Evolutionary conservation across 2,329 filamentous ascomycete species (phyloP).

Genomic region (Nemania sp.): DNA sequence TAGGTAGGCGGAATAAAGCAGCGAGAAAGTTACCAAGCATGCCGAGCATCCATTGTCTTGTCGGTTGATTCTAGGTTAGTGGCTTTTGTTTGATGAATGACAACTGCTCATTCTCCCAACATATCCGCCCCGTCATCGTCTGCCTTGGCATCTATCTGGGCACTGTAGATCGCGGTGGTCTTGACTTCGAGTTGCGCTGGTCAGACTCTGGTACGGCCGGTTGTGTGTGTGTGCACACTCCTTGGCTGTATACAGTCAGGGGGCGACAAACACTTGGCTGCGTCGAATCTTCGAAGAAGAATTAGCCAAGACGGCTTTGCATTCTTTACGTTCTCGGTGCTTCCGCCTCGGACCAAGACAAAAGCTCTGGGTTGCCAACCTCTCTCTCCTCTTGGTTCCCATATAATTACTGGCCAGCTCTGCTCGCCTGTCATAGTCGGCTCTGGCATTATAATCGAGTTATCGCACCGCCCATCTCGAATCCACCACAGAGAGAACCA

Average conservation of each 20-base stretch:
- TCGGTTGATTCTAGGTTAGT: slow-evolving; percentile 1
- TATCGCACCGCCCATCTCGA: not conserved
- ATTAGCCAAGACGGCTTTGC: slow-evolving; percentile 31
- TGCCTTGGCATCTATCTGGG: slow-evolving; percentile 26
- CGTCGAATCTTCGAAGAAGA: slow-evolving; percentile 39
- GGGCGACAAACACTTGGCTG: slow-evolving; percentile 30
- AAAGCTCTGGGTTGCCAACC: not conserved
- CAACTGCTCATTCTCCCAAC: slow-evolving; percentile 6
- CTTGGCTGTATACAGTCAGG: slow-evolving; percentile 10
- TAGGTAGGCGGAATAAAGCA: too few relatives aligned
- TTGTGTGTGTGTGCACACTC: slow-evolving; percentile 21
- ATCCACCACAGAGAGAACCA: not conserved
- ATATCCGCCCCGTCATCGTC: slow-evolving; percentile 5
- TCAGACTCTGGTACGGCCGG: not conserved
- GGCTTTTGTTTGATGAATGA: slow-evolving; percentile 7
- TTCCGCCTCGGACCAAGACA: slow-evolving; percentile 8
- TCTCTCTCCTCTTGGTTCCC: not conserved
- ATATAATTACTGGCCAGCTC: not conserved
- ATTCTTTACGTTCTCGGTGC: slow-evolving; percentile 26
- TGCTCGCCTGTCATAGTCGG: too few relatives aligned
- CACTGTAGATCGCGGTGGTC: slow-evolving; percentile 23
- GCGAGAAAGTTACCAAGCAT: too few relatives aligned
- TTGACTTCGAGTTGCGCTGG: slow-evolving; percentile 11
- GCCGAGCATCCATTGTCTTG: slow-evolving; percentile 13
- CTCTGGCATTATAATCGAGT: not conserved